A percentile compares a stretch with the other conserved stretches of the same genome.
Evolutionary conservation across 2,329 filamentous ascomycete species (phyloP).

Genomic region (Amesomyces nigricolor): DNA sequence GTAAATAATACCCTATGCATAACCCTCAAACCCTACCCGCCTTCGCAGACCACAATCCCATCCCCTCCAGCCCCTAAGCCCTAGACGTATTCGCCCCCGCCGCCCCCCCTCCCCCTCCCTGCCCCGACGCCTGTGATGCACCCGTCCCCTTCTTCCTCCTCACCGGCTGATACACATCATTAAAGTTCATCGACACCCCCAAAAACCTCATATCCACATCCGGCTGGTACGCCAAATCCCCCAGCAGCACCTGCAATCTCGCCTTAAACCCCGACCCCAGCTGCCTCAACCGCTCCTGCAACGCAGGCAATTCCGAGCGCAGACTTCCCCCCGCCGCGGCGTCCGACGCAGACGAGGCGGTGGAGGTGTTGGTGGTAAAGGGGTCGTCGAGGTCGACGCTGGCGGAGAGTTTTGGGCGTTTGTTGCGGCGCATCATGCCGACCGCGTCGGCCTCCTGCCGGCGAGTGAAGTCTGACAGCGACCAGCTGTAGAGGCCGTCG

Average conservation of each 20-base stretch:
- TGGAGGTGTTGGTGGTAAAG: background rate
- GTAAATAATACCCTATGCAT: no score
- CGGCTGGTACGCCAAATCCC: constrained; percentile 86
- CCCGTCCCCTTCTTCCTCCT: constrained; percentile 47
- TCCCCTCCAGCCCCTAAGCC: no score
- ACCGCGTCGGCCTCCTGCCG: constrained; percentile 80
- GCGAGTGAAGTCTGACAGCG: constrained; percentile 86
- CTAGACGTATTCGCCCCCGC: no score
- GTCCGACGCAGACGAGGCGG: background rate
- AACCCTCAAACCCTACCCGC: no score
- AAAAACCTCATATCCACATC: constrained; percentile 95
- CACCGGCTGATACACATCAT: constrained; percentile 84
- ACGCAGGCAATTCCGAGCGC: constrained; percentile 60
- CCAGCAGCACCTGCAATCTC: constrained; percentile 73
- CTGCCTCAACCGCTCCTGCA: constrained; percentile 67
- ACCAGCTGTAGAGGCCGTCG: constrained; percentile 90
- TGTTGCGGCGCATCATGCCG: constrained; percentile 58
- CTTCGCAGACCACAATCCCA: background rate
- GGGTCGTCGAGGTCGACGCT: constrained; percentile 41
- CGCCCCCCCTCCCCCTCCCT: background rate
- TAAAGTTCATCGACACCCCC: constrained; percentile 98
- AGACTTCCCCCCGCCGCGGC: constrained; percentile 44
- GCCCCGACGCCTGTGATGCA: background rate
- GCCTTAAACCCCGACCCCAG: constrained; percentile 71
- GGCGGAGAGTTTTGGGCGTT: constrained; percentile 14